phyloP scores from a whole-genome alignment of 2,329 filamentous ascomycete genomes.

The Aspergillus udagawae region DNA sequence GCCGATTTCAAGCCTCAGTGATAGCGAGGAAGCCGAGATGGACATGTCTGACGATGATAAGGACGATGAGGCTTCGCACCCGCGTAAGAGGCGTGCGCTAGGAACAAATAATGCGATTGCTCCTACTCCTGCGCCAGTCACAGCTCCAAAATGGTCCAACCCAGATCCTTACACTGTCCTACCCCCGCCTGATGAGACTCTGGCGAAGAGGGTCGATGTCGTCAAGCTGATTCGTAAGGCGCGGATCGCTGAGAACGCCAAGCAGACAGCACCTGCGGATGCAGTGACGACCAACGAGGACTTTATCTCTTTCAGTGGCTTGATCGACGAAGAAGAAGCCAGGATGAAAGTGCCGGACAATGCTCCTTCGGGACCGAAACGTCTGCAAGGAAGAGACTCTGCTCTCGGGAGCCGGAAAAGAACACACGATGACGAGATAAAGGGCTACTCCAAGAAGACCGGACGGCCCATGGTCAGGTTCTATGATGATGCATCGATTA shows the following conservation, averaged over 20 bases:
- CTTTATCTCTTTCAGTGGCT: conserved; percentile 81
- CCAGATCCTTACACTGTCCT: conserved; percentile 89
- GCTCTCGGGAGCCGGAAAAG: conserved; percentile 68
- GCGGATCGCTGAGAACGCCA: conserved; percentile 56
- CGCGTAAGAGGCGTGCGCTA: conserved; percentile 38
- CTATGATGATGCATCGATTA: conserved; percentile 48
- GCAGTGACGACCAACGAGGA: conserved; percentile 63
- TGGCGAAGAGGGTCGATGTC: conserved; percentile 76
- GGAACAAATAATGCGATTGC: conserved; percentile 17
- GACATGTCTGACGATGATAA: conserved; percentile 39
- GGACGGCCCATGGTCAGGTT: conserved; percentile 52
- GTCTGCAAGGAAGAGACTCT: conserved; percentile 34
- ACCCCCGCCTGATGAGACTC: conserved; percentile 70
- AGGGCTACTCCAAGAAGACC: conserved; percentile 51
- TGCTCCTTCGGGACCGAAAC: conserved; percentile 35
- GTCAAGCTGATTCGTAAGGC: conserved; percentile 91
- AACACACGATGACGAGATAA: conserved; percentile 66
- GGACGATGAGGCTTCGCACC: conserved; percentile 28
- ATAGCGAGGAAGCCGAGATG: conserved; percentile 46
- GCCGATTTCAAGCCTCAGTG: conserved; percentile 37
- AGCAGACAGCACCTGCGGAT: conserved; percentile 49
- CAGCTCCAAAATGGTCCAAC: conserved; percentile 82
- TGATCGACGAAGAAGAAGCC: conserved; percentile 50
- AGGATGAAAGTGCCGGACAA: conserved; percentile 28
- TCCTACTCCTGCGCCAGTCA: conserved; percentile 21